Conservation (phyloP, 139 green algal genomes). For the Monoraphidium neglectum region DNA sequence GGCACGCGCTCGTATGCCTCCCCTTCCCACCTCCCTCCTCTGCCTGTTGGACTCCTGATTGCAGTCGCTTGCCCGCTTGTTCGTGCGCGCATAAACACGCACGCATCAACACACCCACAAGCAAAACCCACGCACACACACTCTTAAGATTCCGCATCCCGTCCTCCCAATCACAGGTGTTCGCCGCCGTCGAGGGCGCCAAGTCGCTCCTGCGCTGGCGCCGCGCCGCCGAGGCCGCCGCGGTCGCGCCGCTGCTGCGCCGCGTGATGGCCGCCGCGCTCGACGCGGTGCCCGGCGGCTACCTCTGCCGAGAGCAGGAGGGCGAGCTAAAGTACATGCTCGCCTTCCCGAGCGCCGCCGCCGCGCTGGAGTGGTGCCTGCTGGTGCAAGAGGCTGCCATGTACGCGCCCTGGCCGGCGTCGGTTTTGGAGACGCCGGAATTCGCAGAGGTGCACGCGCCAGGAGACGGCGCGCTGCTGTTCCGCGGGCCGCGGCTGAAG, state of each 20-base stretch:
- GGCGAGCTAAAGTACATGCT: constrained; percentile 56
- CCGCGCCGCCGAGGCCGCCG: neutral
- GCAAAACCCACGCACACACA: neutral
- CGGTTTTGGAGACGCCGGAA: neutral
- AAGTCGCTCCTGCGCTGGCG: neutral
- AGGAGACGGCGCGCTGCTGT: constrained; percentile 8
- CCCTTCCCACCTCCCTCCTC: no score
- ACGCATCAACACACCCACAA: neutral
- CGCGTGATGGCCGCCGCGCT: constrained; percentile 4
- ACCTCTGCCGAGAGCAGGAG: constrained; percentile 46
- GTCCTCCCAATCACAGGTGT: neutral
- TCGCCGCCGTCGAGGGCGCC: neutral
- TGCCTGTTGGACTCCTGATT: no score
- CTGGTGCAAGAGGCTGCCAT: constrained; percentile 47
- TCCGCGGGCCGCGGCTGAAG: constrained; percentile 43
- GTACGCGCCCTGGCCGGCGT: constrained; percentile 41
- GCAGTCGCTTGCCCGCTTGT: no score
- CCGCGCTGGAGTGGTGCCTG: constrained; percentile 45
- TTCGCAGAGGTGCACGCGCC: neutral
- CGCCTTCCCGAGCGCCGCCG: constrained; percentile 21
- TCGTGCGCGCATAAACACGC: no score
- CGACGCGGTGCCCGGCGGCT: constrained; percentile 16
- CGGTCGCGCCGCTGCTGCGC: neutral
- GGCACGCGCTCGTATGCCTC: neutral
- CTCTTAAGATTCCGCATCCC: neutral